These are phyloP conservation scores for Sclerotinia sclerotiorum DNA, from an alignment of 2,329 filamentous ascomycete genomes.

Conservation along the genomic window DNA sequence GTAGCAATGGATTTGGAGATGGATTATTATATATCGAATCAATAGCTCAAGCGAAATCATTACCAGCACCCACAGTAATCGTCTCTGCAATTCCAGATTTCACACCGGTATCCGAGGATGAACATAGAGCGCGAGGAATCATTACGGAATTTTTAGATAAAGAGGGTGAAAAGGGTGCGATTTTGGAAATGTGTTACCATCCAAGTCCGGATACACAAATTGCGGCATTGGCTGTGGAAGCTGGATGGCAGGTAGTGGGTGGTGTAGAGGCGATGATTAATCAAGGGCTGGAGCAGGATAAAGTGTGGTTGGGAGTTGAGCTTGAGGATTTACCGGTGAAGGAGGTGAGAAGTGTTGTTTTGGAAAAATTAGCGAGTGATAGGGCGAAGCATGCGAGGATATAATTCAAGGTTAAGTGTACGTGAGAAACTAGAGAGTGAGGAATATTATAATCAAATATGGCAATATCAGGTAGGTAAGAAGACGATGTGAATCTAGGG, in stretches of 20 bases:
- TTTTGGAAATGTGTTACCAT: constrained; percentile 41
- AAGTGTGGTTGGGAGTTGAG: constrained; percentile 56
- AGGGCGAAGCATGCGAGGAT: neutral
- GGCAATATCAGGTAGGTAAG: neutral
- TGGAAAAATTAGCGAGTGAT: constrained; percentile 26
- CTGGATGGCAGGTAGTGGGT: constrained; percentile 35
- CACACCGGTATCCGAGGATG: constrained; percentile 62
- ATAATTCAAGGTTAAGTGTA: neutral
- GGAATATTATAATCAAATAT: neutral
- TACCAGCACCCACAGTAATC: constrained; percentile 64
- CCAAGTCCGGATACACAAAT: constrained; percentile 36
- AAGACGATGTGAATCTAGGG: neutral
- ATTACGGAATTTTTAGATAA: constrained; percentile 44
- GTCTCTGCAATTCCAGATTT: constrained; percentile 77
- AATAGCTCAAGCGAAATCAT: constrained; percentile 55
- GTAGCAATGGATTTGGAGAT: constrained; percentile 57
- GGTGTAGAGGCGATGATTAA: constrained; percentile 39
- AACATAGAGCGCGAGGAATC: constrained; percentile 55
- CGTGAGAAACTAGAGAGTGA: too few relatives aligned
- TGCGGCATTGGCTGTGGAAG: constrained; percentile 26
- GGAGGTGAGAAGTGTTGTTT: constrained; percentile 56
- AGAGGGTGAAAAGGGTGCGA: constrained; percentile 36
- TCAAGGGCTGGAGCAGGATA: constrained; percentile 39
- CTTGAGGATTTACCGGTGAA: constrained; percentile 56
- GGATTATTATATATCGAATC: constrained; percentile 61